Evolutionary conservation across 768 basidiomycete species (phyloP).

Genomic region (Sarcodon sp.): DNA sequence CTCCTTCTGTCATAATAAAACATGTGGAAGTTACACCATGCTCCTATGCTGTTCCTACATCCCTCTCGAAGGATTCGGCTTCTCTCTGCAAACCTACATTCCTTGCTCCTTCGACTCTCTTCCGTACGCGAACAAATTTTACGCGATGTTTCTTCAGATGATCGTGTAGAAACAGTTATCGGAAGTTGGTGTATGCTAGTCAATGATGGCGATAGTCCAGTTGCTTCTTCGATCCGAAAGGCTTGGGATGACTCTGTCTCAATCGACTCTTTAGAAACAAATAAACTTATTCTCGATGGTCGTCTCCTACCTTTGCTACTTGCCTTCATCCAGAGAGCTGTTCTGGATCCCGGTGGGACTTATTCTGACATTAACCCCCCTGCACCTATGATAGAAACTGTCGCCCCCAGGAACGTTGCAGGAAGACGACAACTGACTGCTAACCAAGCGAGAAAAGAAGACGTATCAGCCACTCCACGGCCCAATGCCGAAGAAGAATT

Average conservation of each 20-base stretch:
- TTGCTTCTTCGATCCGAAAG: conserved; percentile 33
- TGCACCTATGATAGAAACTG: conserved; percentile 25
- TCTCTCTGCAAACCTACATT: conserved; percentile 48
- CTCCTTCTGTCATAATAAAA: neutral
- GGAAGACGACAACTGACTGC: conserved; percentile 17
- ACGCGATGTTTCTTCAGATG: conserved; percentile 25
- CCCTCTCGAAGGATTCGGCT: conserved; percentile 64
- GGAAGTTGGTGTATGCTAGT: conserved; percentile 66
- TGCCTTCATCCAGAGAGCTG: conserved; percentile 37
- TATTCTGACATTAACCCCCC: conserved; percentile 53
- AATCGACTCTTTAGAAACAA: neutral
- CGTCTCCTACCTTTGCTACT: conserved; percentile 23
- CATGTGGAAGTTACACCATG: conserved; percentile 62
- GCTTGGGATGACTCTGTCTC: conserved; percentile 34
- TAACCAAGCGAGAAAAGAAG: conserved; percentile 17
- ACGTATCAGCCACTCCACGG: conserved; percentile 19
- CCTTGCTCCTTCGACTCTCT: conserved; percentile 47
- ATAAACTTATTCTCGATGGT: conserved; percentile 17
- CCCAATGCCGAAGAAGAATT: conserved; percentile 46
- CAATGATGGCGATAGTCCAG: conserved; percentile 59
- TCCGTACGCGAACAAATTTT: conserved; percentile 34
- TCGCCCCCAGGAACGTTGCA: conserved; percentile 17
- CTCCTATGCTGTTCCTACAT: conserved; percentile 72
- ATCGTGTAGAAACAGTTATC: conserved; percentile 42
- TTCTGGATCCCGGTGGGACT: conserved; percentile 49